Evolutionary conservation across 306 rosid species (phyloP).

Genomic region (Albizia julibrissin): DNA sequence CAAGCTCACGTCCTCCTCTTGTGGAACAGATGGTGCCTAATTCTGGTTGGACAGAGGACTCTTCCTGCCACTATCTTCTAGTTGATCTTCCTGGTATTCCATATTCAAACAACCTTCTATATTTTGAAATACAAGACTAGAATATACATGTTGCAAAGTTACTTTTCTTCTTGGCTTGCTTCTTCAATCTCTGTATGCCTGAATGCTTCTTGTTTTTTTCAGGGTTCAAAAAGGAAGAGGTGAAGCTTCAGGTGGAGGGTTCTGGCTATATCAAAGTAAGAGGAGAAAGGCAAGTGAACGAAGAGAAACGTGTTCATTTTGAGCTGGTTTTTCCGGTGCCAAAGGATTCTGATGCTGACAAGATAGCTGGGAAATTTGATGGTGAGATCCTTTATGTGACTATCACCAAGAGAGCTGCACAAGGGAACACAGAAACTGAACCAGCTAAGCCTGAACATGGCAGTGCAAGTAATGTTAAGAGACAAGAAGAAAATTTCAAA

Average conservation of each 20-base stretch:
- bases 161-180: neutral
- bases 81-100: conserved; percentile 77
- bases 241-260: conserved; percentile 48
- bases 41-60: conserved; percentile 65
- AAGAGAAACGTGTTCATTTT: conserved; percentile 41
- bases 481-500: conserved; percentile 26
- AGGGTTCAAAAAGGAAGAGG: conserved; percentile 66
- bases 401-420: conserved; percentile 43
- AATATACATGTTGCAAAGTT: neutral
- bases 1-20: conserved; percentile 7
- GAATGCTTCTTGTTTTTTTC: neutral
- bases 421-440: conserved; percentile 37
- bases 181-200: neutral
- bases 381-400: conserved; percentile 60
- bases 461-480: conserved; percentile 17
- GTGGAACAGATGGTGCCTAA: conserved; percentile 51
- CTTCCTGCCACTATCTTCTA: conserved; percentile 54
- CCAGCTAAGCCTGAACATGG: conserved; percentile 15
- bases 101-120: neutral
- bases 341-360: conserved; percentile 44
- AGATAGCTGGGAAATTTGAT: conserved; percentile 55
- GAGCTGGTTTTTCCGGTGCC: conserved; percentile 49
- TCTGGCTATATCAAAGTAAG: conserved; percentile 39
- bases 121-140: conserved; percentile 2
- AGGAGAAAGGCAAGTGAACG: conserved; percentile 56